phyloP scores from a whole-genome alignment of 805 yeast species.

The Hanseniaspora singularis region DNA sequence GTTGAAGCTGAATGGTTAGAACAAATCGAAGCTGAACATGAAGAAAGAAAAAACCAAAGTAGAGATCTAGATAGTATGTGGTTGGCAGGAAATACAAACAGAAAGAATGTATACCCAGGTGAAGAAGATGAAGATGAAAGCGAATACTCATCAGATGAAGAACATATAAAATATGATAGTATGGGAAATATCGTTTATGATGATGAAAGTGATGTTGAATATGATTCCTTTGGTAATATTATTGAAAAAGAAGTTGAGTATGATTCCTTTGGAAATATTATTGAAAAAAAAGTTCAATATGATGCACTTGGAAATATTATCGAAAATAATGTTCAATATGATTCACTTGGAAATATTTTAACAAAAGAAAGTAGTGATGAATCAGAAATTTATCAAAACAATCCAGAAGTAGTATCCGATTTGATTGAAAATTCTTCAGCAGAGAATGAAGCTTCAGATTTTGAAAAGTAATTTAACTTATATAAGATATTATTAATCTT shows the following conservation, averaged over 20 bases:
- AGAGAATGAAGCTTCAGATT: too few relatives aligned
- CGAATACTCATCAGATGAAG: conserved; percentile 5
- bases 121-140: conserved; percentile 1
- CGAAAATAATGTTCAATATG: conserved; percentile 20
- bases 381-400: too few relatives aligned
- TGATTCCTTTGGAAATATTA: conserved; percentile 20
- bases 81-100: conserved; percentile 69
- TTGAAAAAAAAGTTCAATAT: conserved; percentile 19
- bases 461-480: too few relatives aligned
- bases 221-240: conserved; percentile 22
- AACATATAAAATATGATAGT: conserved; percentile 20
- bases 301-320: conserved; percentile 21
- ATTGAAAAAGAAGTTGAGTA: conserved; percentile 20
- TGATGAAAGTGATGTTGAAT: conserved; percentile 17
- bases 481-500: too few relatives aligned
- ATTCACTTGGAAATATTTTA: conserved; percentile 23
- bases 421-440: too few relatives aligned
- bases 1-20: conserved; percentile 72
- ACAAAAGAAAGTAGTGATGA: conserved; percentile 4
- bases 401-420: too few relatives aligned
- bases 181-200: conserved; percentile 19
- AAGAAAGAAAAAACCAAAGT: conserved; percentile 45
- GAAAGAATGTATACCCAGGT: conserved; percentile 25
- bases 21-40: conserved; percentile 52
- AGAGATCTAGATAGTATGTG: conserved; percentile 48